Evolutionary conservation across 306 rosid genomes (phyloP), one percentile per base, ranked within the genome.

Genomic region (Pachyrhizus erosus): DNA sequence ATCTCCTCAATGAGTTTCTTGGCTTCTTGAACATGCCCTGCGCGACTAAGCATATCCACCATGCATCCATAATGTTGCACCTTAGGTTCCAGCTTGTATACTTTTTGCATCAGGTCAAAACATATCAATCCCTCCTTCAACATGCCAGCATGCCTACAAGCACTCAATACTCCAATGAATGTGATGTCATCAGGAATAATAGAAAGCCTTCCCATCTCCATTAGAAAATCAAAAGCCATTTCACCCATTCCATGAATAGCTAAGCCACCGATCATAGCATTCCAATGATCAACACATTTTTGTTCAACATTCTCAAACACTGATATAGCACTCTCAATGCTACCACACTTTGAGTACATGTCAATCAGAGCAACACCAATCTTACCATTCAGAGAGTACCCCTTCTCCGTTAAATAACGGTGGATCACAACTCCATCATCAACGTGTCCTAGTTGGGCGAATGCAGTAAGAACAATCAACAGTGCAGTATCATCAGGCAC

Each of bases 301-400:
- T 78, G 69, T 4, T 90, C 90, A 7, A 86, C 74, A 42, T 76
- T 69, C 83, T 82, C 88, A 51, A 93, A 93, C 67, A 93, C 92
- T 31, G 79, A 76, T 61, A 81, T 68, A 31, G 97, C 96, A 12
- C 75, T 64, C 76, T 88, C 90, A 51, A 90, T 84, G 83, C 91
- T 91, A 29, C 97, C 96, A 54, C 96, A 91, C 82, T 93, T 91
- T 1, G 96, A 88, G 34, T 91, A 93, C 97, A 93, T 93, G 80
- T 90, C 92, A 68, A 93, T 90, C 0, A 93, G 79, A 2, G 91
- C 89, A 75, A 90, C 97, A 0, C 91, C 97, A 67, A 91, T 85
- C 57, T 91, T 91, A 24, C 91, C 91, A 54, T 24, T 79, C 77
- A 89, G 79, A 37, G 88, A 62, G 68, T 79, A 82, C 5, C 87